Evolutionary conservation across 257 asterid genomes (phyloP).

Genomic region (Fraxinus quadrangulata): DNA sequence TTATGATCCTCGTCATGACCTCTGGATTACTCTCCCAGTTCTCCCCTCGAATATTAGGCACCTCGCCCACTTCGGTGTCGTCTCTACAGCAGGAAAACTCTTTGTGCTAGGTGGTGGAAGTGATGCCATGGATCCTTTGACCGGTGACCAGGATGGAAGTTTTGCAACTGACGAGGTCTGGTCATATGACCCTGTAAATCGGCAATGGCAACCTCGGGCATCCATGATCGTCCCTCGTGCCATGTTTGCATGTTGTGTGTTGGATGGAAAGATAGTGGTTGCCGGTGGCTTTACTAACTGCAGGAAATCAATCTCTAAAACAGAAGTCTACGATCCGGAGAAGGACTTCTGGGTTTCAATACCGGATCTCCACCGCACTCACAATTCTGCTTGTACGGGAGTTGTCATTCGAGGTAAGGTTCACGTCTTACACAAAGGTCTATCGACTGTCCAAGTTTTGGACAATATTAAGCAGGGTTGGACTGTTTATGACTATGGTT

Average conservation of each 20-base stretch:
- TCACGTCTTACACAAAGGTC: conserved; percentile 89
- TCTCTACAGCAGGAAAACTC: conserved; percentile 80
- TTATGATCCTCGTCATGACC: conserved; percentile 75
- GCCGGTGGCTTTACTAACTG: conserved; percentile 94
- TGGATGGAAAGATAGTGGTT: conserved; percentile 84
- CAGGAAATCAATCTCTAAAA: conserved; percentile 85
- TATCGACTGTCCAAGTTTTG: conserved; percentile 77
- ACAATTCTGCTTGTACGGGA: conserved; percentile 86
- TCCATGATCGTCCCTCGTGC: conserved; percentile 93
- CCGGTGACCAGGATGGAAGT: conserved; percentile 95
- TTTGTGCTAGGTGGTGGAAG: conserved; percentile 96
- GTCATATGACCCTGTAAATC: conserved; percentile 72
- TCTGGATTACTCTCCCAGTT: conserved; percentile 88
- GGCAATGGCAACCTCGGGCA: conserved; percentile 66
- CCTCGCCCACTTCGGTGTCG: conserved; percentile 91
- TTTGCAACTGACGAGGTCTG: conserved; percentile 93
- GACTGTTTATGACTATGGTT: conserved; percentile 76
- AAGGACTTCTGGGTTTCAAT: conserved; percentile 72
- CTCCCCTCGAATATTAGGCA: conserved; percentile 81
- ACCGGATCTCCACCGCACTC: conserved; percentile 83
- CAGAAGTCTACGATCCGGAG: conserved; percentile 90
- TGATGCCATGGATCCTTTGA: conserved; percentile 89
- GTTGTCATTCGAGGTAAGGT: conserved; percentile 72
- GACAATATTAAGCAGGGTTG: conserved; percentile 69
- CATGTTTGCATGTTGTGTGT: conserved; percentile 91